Evolutionary conservation across 768 basidiomycete species (phyloP), one percentile per base, ranked within the genome.

Genomic region (Leccinum broughii): DNA sequence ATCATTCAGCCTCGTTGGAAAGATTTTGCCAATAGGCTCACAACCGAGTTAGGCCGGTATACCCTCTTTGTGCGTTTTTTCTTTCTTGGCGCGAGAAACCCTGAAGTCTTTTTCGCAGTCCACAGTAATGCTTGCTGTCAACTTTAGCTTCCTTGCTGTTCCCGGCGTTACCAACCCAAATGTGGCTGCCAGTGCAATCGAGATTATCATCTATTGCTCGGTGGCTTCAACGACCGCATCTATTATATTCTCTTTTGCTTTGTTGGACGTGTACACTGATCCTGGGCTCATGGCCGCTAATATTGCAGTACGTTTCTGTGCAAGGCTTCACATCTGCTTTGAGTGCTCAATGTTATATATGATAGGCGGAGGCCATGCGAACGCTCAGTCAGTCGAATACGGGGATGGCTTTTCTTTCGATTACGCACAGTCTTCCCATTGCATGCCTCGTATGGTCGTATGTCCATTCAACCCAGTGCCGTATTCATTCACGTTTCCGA

Each of bases 371-470:
- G 14, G 37, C 41, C 14, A 52, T 66, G 57, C 32, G 34, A 51
- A 51, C 37, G 1, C 44, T 66, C 22, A 53, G 46, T 20, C 55
- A 57, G 22, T 37, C 39, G 6, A 37, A 48, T 24, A 37, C 44
- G 9, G 65, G 61, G 3, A 57, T 66, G 50, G 32, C 53, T 1
- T 49, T 56, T 5, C 52, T 66, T 41, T 58, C 65, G 4, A 64
- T 67, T 28, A 62, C 58, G 9, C 65, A 66, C 28, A 56, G 65
- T 41, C 62, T 67, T 9, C 66, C 65, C 0, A 46, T 57, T 4
- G 62, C 65, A 6, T 55, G 48, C 6, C 58, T 64, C 22, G 30
- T 60, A 37, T 67, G 65, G 62, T 64, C 66, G 65, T 67, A 55
- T 10, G 62, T 64, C 37, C 10, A 41, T 11, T 51, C 5, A 1